Conservation (phyloP, 2,329 filamentous ascomycete genomes). For the Exophiala oligosperma region DNA sequence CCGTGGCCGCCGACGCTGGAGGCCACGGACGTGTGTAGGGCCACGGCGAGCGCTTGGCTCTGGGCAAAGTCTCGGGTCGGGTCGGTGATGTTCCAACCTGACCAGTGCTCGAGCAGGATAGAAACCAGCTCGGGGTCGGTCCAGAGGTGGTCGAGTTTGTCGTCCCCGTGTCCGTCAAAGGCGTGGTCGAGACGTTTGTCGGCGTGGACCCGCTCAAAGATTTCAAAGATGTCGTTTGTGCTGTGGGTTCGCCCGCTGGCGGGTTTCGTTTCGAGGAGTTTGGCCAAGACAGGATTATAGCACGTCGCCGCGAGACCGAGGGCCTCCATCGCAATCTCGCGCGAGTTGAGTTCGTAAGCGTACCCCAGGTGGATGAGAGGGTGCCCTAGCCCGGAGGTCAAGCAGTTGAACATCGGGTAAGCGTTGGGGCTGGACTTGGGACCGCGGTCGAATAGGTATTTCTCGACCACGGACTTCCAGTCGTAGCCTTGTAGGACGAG, state of each 20-base stretch:
- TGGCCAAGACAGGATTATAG: slow-evolving; percentile 67
- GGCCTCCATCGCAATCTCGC: slow-evolving; percentile 85
- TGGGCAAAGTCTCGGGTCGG: slow-evolving; percentile 73
- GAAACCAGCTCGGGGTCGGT: slow-evolving; percentile 62
- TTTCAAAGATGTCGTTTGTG: slow-evolving; percentile 64
- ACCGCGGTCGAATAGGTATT: slow-evolving; percentile 71
- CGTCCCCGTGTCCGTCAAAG: slow-evolving; percentile 58
- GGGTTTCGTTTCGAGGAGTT: slow-evolving; percentile 43
- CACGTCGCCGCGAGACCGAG: slow-evolving; percentile 67
- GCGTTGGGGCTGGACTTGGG: slow-evolving; percentile 11
- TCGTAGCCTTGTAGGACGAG: slow-evolving; percentile 74
- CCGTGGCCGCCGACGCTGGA: slow-evolving; percentile 41
- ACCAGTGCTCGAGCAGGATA: slow-evolving; percentile 80
- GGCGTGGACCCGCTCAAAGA: slow-evolving; percentile 66
- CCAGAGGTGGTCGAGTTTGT: slow-evolving; percentile 69
- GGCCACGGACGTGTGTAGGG: slow-evolving; percentile 41
- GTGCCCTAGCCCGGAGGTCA: slow-evolving; percentile 80
- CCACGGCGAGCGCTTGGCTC: slow-evolving; percentile 59
- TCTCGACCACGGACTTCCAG: slow-evolving; percentile 74
- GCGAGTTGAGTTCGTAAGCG: slow-evolving; percentile 82
- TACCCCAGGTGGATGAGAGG: slow-evolving; percentile 95
- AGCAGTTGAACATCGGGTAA: slow-evolving; percentile 71
- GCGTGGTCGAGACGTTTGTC: slow-evolving; percentile 71
- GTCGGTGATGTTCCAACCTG: slow-evolving; percentile 73
- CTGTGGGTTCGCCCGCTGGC: slow-evolving; percentile 50